These are phyloP conservation scores for Boletus barrowsii DNA, from an alignment of 768 basidiomycete species.

Conservation along the genomic window DNA sequence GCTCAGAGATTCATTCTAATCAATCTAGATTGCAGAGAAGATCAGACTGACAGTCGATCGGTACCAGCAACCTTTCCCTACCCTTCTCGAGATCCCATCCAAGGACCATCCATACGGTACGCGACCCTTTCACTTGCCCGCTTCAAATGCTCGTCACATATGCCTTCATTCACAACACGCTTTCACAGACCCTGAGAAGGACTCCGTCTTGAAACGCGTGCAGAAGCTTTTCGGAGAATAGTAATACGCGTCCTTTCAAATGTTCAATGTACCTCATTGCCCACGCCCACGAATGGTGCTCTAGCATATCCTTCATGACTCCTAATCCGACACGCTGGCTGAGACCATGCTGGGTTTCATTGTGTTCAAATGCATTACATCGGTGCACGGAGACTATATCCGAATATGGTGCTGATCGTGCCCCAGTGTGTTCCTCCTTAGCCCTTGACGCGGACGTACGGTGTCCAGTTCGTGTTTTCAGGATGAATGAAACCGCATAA, in stretches of 20 bases:
- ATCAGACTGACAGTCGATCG: constrained; percentile 93
- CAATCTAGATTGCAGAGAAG: constrained; percentile 86
- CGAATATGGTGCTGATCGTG: constrained; percentile 13
- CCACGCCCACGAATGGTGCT: constrained; percentile 5
- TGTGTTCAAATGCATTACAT: constrained; percentile 25
- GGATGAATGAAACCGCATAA: constrained; percentile 61
- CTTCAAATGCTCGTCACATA: not conserved
- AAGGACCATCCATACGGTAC: constrained; percentile 98
- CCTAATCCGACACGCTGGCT: constrained; percentile 4
- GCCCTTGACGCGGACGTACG: constrained; percentile 9
- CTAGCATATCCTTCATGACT: constrained; percentile 8
- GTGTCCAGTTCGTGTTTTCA: constrained; percentile 14
- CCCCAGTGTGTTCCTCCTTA: constrained; percentile 6
- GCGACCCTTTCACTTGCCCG: constrained; percentile 21
- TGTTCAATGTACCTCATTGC: constrained; percentile 13
- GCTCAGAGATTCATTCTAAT: constrained; percentile 12
- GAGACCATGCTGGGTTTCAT: constrained; percentile 25
- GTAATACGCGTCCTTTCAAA: constrained; percentile 17
- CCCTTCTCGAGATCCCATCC: constrained; percentile 94
- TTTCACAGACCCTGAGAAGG: constrained; percentile 83
- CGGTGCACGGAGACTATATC: constrained; percentile 16
- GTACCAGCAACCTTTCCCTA: constrained; percentile 95
- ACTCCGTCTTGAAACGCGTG: constrained; percentile 93
- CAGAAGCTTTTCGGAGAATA: constrained; percentile 96
- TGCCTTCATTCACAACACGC: constrained; percentile 18